Evolutionary conservation across 225 moss, liverwort and hornwort species (phyloP), one percentile per base, ranked within the genome.

Genomic region (Sphagnum contortum): DNA sequence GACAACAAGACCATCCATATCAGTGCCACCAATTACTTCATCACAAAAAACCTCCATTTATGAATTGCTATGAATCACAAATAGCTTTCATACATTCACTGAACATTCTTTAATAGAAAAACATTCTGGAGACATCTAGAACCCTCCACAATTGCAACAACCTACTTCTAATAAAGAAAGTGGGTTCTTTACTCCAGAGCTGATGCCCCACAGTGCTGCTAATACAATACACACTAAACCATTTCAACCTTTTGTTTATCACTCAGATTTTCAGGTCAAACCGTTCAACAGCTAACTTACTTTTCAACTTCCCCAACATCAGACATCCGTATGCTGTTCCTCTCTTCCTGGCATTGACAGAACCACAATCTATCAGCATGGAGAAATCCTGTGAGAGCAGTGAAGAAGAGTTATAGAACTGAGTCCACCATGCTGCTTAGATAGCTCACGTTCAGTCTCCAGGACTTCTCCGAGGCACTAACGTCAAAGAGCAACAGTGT

Each of bases 271-370:
- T 52, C 9, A 9, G 2, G 52, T 52, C 52, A 6, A 52, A 52
- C 9, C 7, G 6, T 9, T 5, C 52, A 62, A 13, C 47, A 45
- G 29, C 48, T 7, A 45, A 86, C 95, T 96, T 63, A 92, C 95
- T 87, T 92, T 72, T 90, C 95, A 64, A 83, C 88, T 45, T 87
- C 86, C 66, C 67, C 75, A 44, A 72, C 53, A 54, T 88, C 88
- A n/a, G 76, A 67, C 71, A 88, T 96, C 76, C 80, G 79, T 44
- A 77, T 51, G 66, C 74, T 74, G 57, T 69, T 73, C 72, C 81
- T 87, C 81, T 96, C 92, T 64, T 83, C 88, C 92, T 96, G 91
- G 71, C 62, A 49, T 55, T 63, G 60, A 61, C 65, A 61, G 29
- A 44, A 50, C 9, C 9, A 4, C 51, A 52, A 29, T 53, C 10